Evolutionary conservation across 2,329 filamentous ascomycete genomes (phyloP).

Genomic region (Erysiphe pulchra): DNA sequence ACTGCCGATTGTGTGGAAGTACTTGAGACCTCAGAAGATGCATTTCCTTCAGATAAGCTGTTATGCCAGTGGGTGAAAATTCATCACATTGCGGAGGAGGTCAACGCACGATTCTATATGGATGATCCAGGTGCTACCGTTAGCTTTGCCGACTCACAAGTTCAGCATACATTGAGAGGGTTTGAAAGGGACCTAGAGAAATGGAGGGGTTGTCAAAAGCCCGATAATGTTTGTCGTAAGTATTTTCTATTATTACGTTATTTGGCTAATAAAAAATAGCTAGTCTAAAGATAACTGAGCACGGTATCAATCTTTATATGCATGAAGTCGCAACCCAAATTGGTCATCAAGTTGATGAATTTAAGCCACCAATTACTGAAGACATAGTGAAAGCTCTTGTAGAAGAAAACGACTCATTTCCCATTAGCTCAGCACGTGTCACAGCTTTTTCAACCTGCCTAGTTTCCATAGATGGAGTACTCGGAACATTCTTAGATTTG

Average conservation of each 20-base stretch:
- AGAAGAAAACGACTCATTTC: slow-evolving; percentile 3
- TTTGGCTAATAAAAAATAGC: slow-evolving; percentile 13
- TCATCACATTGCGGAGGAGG: slow-evolving; percentile 26
- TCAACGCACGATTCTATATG: slow-evolving; percentile 29
- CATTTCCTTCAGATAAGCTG: slow-evolving; percentile 16
- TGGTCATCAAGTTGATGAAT: slow-evolving; percentile 27
- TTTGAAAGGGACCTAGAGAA: slow-evolving; percentile 26
- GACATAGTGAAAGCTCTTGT: slow-evolving; percentile 7
- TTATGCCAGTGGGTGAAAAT: slow-evolving; percentile 19
- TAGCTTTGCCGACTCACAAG: slow-evolving; percentile 26
- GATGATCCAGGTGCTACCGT: slow-evolving; percentile 16
- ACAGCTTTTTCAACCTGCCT: slow-evolving; percentile 26
- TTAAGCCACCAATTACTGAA: slow-evolving; percentile 15
- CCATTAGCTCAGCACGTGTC: slow-evolving; percentile 18
- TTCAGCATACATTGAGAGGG: slow-evolving; percentile 26
- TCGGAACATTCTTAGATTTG: slow-evolving; percentile 25
- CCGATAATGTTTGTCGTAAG: slow-evolving; percentile 13
- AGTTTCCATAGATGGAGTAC: slow-evolving; percentile 23
- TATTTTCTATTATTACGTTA: not conserved
- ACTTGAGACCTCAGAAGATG: slow-evolving; percentile 17
- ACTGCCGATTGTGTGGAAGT: slow-evolving; percentile 20
- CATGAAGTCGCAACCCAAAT: slow-evolving; percentile 32
- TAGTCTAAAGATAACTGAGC: slow-evolving; percentile 23
- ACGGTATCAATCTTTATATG: slow-evolving; percentile 27
- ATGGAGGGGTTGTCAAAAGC: slow-evolving; percentile 19